Base-by-base conservation (phyloP, 2,329 filamentous ascomycete species). In the Delphinella strobiligena region DNA sequence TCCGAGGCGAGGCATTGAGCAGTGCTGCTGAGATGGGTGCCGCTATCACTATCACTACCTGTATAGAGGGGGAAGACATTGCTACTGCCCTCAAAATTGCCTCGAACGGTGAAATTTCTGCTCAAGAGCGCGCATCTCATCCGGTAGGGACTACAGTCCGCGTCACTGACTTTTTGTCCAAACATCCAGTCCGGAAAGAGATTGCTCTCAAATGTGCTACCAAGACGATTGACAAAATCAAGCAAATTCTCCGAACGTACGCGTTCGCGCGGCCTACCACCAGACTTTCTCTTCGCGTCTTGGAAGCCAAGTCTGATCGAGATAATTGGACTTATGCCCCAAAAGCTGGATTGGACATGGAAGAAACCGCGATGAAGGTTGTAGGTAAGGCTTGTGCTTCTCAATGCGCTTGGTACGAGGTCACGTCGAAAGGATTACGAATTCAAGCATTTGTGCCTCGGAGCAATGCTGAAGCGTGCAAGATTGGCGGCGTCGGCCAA, bases 1-100 rank as follows among this genome's bases (percentile, higher is more conserved):
- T 88, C 52, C 73, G 83, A 27, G 83, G 83, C 15, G 75, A 85
- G 52, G 82, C 82, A 12, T 61, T 89, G 44, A 79, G 81, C 30
- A 78, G 75, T 54, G 68, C 71, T 43, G 78, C 74, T 43, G 67
- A 71, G 31, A 54, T 84, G 42, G 75, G 74, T 29, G 64, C 67
- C 3, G 60, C 54, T 2, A 43, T 87, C 32, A 63, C 60, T 5
- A 61, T 87, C 37, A 80, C 68, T 11, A 87, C 82, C 3, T 72
- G 74, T 45, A 74, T 75, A 2, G 62, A 71, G 22, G 67, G 67
- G 2, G 80, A 86, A 45, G 56, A 68, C 1, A 66, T 80, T 5
- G 82, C 75, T 1, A 62, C 63, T 4, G 60, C 54, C 22, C 53
- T 77, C 38, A 69, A 65, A 37, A 71, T 75, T 52, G 61, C 60